These are phyloP conservation scores for Lasiodiplodia theobromae DNA, from an alignment of 2,329 filamentous ascomycete species.

Conservation along the genomic window DNA sequence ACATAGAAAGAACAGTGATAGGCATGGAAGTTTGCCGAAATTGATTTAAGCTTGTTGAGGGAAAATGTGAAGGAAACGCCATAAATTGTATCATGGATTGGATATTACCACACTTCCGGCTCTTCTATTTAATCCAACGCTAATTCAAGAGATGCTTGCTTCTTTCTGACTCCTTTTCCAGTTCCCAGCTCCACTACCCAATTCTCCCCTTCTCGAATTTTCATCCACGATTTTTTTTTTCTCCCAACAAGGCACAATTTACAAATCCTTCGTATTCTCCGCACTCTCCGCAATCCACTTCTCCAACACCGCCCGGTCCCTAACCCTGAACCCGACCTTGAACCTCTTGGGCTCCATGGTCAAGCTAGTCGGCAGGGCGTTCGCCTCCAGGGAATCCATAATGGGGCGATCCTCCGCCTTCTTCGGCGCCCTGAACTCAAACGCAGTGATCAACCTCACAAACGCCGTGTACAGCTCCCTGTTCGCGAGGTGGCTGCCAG, in stretches of 20 bases:
- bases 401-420: slow-evolving; percentile 51
- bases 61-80: too few relatives aligned
- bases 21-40: too few relatives aligned
- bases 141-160: background rate
- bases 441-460: slow-evolving; percentile 55
- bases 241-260: background rate
- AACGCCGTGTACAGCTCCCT: slow-evolving; percentile 55
- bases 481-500: slow-evolving; percentile 55
- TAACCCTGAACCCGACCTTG: slow-evolving; percentile 56
- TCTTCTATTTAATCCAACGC: background rate
- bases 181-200: background rate
- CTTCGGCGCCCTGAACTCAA: slow-evolving; percentile 53
- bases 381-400: slow-evolving; percentile 55
- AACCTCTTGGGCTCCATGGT: slow-evolving; percentile 60
- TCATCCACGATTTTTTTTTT: background rate
- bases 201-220: background rate
- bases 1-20: background rate
- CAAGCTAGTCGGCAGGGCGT: slow-evolving; percentile 55
- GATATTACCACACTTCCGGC: background rate
- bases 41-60: too few relatives aligned
- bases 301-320: slow-evolving; percentile 51
- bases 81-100: background rate
- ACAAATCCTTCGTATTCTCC: slow-evolving; percentile 52
- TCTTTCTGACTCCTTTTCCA: background rate
- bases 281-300: slow-evolving; percentile 57